Evolutionary conservation across 441 rosid species (phyloP).

Genomic region (Syzygium malaccense): DNA sequence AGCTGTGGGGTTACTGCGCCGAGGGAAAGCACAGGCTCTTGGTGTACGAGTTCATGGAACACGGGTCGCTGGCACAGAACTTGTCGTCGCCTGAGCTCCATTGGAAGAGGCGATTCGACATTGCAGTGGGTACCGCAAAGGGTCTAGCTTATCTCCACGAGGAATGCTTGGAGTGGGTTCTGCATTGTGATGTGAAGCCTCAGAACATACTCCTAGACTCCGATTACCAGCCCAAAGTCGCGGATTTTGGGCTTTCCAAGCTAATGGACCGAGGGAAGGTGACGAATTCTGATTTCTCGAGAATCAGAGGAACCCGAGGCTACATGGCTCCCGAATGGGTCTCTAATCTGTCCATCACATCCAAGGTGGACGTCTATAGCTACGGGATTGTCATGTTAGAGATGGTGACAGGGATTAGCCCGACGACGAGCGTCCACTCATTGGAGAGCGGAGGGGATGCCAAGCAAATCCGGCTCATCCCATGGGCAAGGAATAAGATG

Average conservation of each 20-base stretch:
- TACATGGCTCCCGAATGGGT: neutral
- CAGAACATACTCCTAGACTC: neutral
- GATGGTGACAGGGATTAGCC: neutral
- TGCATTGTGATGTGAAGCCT: neutral
- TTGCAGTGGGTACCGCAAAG: neutral
- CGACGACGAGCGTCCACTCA: fast-evolving
- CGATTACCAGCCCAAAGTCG: neutral
- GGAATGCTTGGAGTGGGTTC: neutral
- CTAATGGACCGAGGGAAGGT: neutral
- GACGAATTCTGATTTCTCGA: neutral
- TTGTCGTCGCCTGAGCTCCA: neutral
- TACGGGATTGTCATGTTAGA: neutral
- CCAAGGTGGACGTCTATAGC: neutral
- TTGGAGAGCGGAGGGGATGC: neutral
- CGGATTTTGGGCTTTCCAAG: neutral
- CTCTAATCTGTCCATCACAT: neutral
- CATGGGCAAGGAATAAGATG: neutral
- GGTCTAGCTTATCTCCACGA: neutral
- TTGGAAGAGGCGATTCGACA: neutral
- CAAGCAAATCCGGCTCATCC: neutral
- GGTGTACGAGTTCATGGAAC: neutral
- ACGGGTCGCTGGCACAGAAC: neutral
- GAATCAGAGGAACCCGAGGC: neutral
- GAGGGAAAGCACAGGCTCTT: constrained; percentile 1
- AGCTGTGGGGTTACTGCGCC: constrained; percentile 7